These are phyloP conservation scores for Colletotrichum theobromicola DNA, from an alignment of 2,329 filamentous ascomycete genomes.

Conservation along the genomic window DNA sequence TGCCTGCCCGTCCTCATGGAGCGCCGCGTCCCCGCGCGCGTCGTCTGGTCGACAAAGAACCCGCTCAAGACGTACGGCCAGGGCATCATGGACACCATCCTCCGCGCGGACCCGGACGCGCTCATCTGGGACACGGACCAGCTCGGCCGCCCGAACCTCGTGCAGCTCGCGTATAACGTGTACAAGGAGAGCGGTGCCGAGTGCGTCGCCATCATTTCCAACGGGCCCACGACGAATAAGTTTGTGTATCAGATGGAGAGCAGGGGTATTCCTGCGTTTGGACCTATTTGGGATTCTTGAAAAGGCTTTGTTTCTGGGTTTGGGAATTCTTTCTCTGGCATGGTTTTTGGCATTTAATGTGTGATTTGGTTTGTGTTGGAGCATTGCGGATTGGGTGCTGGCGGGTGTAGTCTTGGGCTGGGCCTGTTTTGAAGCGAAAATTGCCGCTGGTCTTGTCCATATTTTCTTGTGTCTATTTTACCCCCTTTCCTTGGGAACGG, in stretches of 20 bases:
- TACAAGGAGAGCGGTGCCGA: conserved; percentile 63
- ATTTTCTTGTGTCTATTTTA: neutral
- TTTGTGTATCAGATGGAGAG: conserved; percentile 73
- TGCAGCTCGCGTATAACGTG: conserved; percentile 56
- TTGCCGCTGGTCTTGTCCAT: neutral
- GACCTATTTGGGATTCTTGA: conserved; percentile 72
- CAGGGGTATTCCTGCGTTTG: conserved; percentile 70
- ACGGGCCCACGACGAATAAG: conserved; percentile 69
- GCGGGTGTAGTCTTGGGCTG: neutral
- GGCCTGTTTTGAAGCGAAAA: neutral
- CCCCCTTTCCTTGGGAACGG: neutral
- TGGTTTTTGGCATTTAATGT: neutral
- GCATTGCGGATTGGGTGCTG: neutral
- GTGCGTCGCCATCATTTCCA: conserved; percentile 77
- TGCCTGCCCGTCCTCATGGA: conserved; percentile 64
- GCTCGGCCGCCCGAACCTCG: conserved; percentile 62
- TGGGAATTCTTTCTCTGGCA: neutral
- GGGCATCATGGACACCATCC: conserved; percentile 62
- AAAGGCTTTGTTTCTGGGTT: neutral
- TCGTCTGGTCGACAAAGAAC: conserved; percentile 72
- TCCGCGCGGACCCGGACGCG: conserved; percentile 62
- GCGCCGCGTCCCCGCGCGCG: conserved; percentile 55
- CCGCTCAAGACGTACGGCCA: conserved; percentile 69
- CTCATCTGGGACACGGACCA: conserved; percentile 70
- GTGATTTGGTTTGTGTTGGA: neutral